These are phyloP conservation scores for Aristolochia fimbriata DNA, from an alignment of 164 flowering plant species.

Conservation along the genomic window DNA sequence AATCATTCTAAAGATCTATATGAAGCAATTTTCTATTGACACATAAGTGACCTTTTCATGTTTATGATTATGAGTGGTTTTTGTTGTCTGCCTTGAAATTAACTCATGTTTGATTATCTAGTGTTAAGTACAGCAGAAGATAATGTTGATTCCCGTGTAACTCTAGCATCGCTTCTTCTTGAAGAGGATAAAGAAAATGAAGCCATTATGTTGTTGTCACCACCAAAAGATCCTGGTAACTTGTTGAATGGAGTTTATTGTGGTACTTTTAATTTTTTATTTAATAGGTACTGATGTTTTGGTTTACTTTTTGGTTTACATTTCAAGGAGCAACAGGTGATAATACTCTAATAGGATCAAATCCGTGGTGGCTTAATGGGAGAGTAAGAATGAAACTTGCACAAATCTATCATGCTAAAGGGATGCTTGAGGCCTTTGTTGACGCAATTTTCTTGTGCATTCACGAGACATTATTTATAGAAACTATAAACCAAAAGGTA, in stretches of 20 bases:
- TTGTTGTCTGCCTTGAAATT: neutral
- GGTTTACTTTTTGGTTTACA: neutral
- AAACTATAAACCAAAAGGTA: slow-evolving; percentile 49
- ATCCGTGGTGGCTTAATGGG: slow-evolving; percentile 64
- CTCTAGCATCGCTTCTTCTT: slow-evolving; percentile 56
- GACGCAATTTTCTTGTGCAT: slow-evolving; percentile 41
- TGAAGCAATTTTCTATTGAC: too few species aligned
- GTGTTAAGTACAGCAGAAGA: slow-evolving; percentile 31
- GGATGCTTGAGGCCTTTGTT: slow-evolving; percentile 53
- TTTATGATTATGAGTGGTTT: neutral
- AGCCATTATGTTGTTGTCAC: slow-evolving; percentile 59
- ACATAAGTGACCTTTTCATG: too few species aligned
- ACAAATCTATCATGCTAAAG: slow-evolving; percentile 46
- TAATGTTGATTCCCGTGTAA: slow-evolving; percentile 45
- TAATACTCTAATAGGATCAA: slow-evolving; percentile 12
- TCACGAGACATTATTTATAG: slow-evolving; percentile 49
- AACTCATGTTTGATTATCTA: slow-evolving; percentile 15
- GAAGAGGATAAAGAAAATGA: slow-evolving; percentile 62
- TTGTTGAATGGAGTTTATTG: neutral
- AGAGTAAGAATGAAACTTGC: slow-evolving; percentile 53
- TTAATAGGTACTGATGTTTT: neutral
- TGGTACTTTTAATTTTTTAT: too few species aligned
- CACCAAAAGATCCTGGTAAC: slow-evolving; percentile 40
- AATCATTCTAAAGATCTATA: too few species aligned
- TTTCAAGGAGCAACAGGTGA: slow-evolving; percentile 20